A percentile compares a stretch with the other conserved stretches of the same genome.
These are phyloP conservation scores for Citrullus amarus DNA, from an alignment of 306 rosid species.

Conservation along the genomic window DNA sequence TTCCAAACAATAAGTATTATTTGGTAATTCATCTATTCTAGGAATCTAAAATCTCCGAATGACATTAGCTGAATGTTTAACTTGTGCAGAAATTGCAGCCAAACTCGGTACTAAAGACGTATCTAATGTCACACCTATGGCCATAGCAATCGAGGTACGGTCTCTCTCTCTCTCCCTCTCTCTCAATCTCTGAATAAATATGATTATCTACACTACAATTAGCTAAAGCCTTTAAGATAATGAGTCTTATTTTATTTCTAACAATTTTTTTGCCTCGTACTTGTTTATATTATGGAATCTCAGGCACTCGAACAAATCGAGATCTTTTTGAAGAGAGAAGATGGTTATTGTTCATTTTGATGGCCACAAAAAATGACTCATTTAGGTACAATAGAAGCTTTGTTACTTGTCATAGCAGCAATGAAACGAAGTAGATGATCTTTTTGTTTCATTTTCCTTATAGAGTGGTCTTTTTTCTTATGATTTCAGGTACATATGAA, in stretches of 20 bases:
- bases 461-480: background rate
- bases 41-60: background rate
- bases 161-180: constrained; percentile 28
- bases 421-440: background rate
- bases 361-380: background rate
- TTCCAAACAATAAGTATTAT: background rate
- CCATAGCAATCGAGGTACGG: constrained; percentile 68
- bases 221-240: constrained; percentile 8
- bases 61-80: background rate
- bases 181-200: constrained; percentile 1
- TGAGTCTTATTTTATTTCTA: background rate
- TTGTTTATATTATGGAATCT: constrained; percentile 4
- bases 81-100: constrained; percentile 62
- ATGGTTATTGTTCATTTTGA: constrained; percentile 18
- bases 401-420: background rate
- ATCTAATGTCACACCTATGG: constrained; percentile 54
- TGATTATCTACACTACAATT: background rate
- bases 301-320: constrained; percentile 81
- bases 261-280: background rate
- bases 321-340: constrained; percentile 38
- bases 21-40: background rate
- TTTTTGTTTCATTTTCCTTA: background rate
- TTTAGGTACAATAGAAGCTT: constrained; percentile 3
- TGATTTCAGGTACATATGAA: background rate
- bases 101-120: constrained; percentile 56